A percentile compares a stretch with the other conserved stretches of the same genome.
Conservation (phyloP, 2,329 filamentous ascomycete genomes). For the Sclerotinia nivalis region DNA sequence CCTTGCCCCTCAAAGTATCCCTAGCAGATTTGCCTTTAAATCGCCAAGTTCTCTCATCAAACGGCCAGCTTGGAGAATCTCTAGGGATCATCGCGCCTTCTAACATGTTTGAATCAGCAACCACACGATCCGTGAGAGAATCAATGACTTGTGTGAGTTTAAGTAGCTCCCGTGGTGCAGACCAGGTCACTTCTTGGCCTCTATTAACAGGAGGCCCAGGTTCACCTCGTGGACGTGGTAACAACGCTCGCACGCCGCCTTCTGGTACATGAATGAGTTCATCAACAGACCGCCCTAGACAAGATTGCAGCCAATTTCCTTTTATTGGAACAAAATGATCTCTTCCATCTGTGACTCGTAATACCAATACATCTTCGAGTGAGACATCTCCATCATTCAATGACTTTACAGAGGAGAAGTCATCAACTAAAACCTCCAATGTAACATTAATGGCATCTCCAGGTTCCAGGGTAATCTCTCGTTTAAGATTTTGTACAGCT, state of each 20-base stretch:
- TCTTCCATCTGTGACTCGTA: conserved; percentile 78
- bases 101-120: conserved; percentile 64
- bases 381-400: conserved; percentile 68
- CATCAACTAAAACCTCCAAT: conserved; percentile 66
- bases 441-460: conserved; percentile 77
- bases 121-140: conserved; percentile 54
- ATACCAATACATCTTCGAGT: conserved; percentile 84
- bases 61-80: conserved; percentile 60
- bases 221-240: conserved; percentile 14
- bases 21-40: conserved; percentile 43
- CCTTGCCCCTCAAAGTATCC: conserved; percentile 37
- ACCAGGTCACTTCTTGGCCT: conserved; percentile 64
- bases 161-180: conserved; percentile 86
- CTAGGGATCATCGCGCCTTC: conserved; percentile 54
- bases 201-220: conserved; percentile 40
- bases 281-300: conserved; percentile 82
- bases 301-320: conserved; percentile 77
- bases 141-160: conserved; percentile 80
- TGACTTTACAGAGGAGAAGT: conserved; percentile 61
- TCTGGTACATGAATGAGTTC: conserved; percentile 85
- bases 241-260: conserved; percentile 69
- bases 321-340: conserved; percentile 89
- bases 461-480: conserved; percentile 68
- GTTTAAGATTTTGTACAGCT: conserved; percentile 28
- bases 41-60: conserved; percentile 44